These are phyloP conservation scores for Pouteria campechiana DNA, from an alignment of 179 eudicot species.

Conservation along the genomic window DNA sequence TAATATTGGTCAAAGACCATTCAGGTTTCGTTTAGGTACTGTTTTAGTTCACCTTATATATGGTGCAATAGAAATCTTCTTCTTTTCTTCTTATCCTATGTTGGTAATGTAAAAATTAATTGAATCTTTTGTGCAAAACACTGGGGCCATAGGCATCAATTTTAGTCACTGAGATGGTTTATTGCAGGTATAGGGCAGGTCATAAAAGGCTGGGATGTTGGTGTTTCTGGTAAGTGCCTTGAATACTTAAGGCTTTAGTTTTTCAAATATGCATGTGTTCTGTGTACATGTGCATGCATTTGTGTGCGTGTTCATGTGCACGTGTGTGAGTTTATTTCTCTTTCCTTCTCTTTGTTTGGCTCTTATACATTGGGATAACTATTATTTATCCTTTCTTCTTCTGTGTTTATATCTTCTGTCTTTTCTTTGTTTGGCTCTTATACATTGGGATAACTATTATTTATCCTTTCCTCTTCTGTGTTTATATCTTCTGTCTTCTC, in stretches of 20 bases:
- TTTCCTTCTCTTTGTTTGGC: neutral
- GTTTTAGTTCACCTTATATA: neutral
- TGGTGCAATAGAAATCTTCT: neutral
- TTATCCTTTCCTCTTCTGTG: neutral
- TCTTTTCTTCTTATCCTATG: neutral
- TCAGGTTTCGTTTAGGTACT: conserved; percentile 59
- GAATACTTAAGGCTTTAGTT: too few relatives aligned
- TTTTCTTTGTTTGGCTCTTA: neutral
- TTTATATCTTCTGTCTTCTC: neutral
- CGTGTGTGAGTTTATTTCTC: too few relatives aligned
- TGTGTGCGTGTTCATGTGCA: too few relatives aligned
- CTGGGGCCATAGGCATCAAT: too few relatives aligned
- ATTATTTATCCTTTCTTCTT: neutral
- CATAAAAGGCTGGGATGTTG: conserved; percentile 70
- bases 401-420: neutral
- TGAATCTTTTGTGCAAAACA: too few relatives aligned
- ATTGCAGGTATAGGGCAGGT: conserved; percentile 45
- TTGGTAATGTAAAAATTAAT: neutral
- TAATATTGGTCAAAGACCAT: conserved; percentile 37
- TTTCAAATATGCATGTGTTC: too few relatives aligned
- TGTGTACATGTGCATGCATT: too few relatives aligned
- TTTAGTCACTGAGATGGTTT: neutral
- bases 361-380: neutral
- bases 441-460: neutral
- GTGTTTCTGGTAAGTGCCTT: conserved; percentile 57